Conservation (phyloP, 441 rosid genomes). For the Euphorbia schlechtendalii region DNA sequence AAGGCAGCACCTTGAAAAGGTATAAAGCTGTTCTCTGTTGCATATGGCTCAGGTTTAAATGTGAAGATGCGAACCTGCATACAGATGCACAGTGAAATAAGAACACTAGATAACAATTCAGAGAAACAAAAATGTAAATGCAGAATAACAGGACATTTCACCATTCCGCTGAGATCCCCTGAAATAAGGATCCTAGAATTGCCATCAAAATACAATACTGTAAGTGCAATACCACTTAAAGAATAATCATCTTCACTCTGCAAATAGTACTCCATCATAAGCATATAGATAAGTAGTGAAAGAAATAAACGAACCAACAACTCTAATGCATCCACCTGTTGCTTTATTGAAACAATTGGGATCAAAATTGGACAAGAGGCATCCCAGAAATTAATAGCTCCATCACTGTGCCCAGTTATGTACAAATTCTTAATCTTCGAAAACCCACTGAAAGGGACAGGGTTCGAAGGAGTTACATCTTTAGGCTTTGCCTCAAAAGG, state of each 20-base stretch:
- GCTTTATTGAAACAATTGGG: constrained; percentile 60
- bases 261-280: constrained; percentile 14
- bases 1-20: constrained; percentile 47
- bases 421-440: constrained; percentile 68
- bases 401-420: constrained; percentile 83
- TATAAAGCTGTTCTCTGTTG: constrained; percentile 54
- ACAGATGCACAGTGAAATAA: constrained; percentile 1
- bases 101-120: constrained; percentile 10
- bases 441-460: constrained; percentile 56
- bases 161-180: constrained; percentile 85
- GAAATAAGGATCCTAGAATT: constrained; percentile 54
- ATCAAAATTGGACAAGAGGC: constrained; percentile 56
- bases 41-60: constrained; percentile 70
- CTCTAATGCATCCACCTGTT: constrained; percentile 46
- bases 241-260: constrained; percentile 76
- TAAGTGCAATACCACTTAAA: constrained; percentile 58
- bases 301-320: background rate
- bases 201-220: constrained; percentile 57
- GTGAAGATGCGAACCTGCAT: constrained; percentile 71
- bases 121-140: constrained; percentile 1
- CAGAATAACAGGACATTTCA: constrained; percentile 20
- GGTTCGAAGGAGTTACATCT: constrained; percentile 37
- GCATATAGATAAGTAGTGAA: background rate
- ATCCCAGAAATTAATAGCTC: constrained; percentile 83
- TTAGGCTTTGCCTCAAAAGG: constrained; percentile 48